Conservation (phyloP, 2,329 filamentous ascomycete genomes). For the Didymella arachidicola region DNA sequence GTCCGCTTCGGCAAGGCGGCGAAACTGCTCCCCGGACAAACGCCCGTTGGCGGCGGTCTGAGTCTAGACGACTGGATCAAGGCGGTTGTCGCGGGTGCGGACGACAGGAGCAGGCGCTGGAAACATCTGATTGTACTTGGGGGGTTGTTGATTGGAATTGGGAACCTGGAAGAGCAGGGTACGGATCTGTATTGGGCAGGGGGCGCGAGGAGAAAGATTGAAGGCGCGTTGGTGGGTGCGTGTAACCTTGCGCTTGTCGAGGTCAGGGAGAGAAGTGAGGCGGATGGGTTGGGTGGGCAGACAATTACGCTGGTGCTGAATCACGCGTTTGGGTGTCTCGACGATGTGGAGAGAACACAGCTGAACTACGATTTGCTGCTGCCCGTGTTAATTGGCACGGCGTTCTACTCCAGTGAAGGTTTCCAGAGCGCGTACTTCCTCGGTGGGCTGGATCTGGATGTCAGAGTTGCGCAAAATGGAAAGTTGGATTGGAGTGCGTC, state of each 20-base stretch:
- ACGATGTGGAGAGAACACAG: constrained; percentile 63
- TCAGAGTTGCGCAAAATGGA: constrained; percentile 59
- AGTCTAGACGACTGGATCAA: constrained; percentile 65
- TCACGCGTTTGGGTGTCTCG: constrained; percentile 76
- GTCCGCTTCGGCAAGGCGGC: constrained; percentile 41
- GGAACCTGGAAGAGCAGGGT: constrained; percentile 50
- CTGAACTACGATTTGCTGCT: constrained; percentile 74
- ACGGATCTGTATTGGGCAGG: constrained; percentile 68
- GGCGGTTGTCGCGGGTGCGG: constrained; percentile 66
- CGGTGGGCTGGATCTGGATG: constrained; percentile 71
- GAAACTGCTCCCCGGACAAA: constrained; percentile 40
- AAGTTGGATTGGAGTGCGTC: constrained; percentile 70
- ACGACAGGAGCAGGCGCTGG: constrained; percentile 73
- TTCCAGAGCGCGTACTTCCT: constrained; percentile 81
- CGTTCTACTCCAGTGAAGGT: constrained; percentile 74
- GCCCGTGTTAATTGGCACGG: constrained; percentile 71
- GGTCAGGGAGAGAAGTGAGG: constrained; percentile 58
- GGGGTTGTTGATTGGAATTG: constrained; percentile 80
- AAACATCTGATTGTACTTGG: constrained; percentile 83
- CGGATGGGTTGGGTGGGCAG: constrained; percentile 58
- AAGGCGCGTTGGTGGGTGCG: constrained; percentile 76
- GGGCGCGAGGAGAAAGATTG: constrained; percentile 70
- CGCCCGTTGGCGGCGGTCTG: constrained; percentile 55
- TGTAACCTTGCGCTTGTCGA: constrained; percentile 76
- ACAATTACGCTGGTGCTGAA: constrained; percentile 75